Percentiles rank a stretch among this genome's conserved stretches.
Evolutionary conservation across 1,139 yeast genomes (phyloP).

Genomic region (Lodderomyces jiufengensis): DNA sequence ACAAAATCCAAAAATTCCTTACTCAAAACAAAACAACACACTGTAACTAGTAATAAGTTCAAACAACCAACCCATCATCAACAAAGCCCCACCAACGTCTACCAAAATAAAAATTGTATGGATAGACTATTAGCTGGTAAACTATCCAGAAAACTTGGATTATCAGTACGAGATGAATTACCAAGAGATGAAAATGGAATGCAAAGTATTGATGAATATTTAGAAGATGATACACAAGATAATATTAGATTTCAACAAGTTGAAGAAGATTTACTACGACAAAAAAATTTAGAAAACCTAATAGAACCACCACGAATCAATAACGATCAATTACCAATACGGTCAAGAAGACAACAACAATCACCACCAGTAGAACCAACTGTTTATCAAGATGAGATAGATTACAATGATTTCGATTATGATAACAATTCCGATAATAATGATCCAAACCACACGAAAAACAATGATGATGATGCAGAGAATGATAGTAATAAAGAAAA

Average conservation of each 20-base stretch:
- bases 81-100: too few relatives aligned
- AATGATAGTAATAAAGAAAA: conserved; percentile 1
- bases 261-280: conserved; percentile 2
- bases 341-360: conserved; percentile 1
- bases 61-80: too few relatives aligned
- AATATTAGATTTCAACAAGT: not conserved
- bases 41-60: too few relatives aligned
- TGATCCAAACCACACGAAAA: not conserved
- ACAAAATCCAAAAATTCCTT: too few relatives aligned
- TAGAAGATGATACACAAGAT: conserved; percentile 33
- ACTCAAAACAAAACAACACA: too few relatives aligned
- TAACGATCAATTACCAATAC: conserved; percentile 2
- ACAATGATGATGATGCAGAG: not conserved
- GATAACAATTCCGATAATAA: not conserved
- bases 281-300: not conserved
- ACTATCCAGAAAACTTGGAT: conserved; percentile 59
- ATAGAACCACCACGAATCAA: conserved; percentile 1
- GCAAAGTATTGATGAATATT: conserved; percentile 80
- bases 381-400: not conserved
- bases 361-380: not conserved
- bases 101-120: too few relatives aligned
- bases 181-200: conserved; percentile 65
- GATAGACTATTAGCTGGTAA: conserved; percentile 53
- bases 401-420: not conserved
- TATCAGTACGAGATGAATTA: conserved; percentile 48